phyloP scores from a whole-genome alignment of 768 basidiomycete genomes.

The Kwoniella heveanensis region DNA sequence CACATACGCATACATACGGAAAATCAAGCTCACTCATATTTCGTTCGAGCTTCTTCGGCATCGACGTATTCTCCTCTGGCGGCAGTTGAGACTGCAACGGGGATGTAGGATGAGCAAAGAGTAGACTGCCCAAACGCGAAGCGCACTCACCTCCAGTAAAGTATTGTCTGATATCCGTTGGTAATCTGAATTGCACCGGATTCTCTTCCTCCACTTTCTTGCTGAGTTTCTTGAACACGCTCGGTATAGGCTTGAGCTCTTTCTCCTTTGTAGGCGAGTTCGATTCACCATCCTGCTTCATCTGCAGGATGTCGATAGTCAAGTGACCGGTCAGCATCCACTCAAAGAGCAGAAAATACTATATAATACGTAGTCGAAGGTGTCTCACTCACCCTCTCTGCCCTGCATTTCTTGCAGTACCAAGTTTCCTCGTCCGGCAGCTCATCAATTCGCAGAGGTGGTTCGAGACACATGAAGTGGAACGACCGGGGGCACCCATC shows the following conservation, averaged over 20 bases:
- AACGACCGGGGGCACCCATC: slow-evolving; percentile 96
- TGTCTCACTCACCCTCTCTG: slow-evolving; percentile 65
- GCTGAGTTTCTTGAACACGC: slow-evolving; percentile 63
- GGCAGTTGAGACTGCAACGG: slow-evolving; percentile 69
- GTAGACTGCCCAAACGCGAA: no score
- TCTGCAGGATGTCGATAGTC: no score
- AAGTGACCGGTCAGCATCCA: no score
- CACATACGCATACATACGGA: background rate
- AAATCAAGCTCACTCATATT: slow-evolving; percentile 70
- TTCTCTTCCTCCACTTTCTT: slow-evolving; percentile 68
- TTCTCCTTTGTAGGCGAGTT: slow-evolving; percentile 41
- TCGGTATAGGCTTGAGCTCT: slow-evolving; percentile 42
- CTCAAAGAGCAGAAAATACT: no score
- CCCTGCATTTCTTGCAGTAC: slow-evolving; percentile 58
- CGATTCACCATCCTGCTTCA: slow-evolving; percentile 5
- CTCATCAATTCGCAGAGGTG: slow-evolving; percentile 85
- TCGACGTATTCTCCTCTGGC: slow-evolving; percentile 82
- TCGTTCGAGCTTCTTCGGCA: slow-evolving; percentile 72
- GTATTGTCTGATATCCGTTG: slow-evolving; percentile 75
- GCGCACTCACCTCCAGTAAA: slow-evolving; percentile 87
- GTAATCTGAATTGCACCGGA: slow-evolving; percentile 81
- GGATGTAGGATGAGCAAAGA: no score
- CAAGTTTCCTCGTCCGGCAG: slow-evolving; percentile 66
- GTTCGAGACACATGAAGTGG: slow-evolving; percentile 95
- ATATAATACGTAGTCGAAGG: no score